Percentiles rank a stretch among this genome's conserved stretches.
phyloP scores from a whole-genome alignment of 2,329 filamentous ascomycete species.

The Penicillium sp. region DNA sequence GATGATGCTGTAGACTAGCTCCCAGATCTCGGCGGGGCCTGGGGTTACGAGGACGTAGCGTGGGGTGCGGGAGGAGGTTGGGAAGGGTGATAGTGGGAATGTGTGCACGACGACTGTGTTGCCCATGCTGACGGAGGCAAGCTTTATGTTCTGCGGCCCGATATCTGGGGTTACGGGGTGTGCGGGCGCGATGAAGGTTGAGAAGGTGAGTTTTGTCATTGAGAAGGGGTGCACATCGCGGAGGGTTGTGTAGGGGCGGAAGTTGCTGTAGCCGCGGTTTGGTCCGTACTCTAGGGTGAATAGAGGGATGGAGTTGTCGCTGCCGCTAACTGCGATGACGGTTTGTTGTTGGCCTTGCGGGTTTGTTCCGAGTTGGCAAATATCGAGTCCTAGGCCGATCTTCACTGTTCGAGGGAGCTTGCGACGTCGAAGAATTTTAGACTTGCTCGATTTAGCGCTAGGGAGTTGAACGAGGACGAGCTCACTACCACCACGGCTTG shows the following conservation, averaged over 20 bases:
- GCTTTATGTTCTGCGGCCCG: slow-evolving; percentile 63
- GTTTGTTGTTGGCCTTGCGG: slow-evolving; percentile 69
- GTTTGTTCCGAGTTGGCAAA: slow-evolving; percentile 63
- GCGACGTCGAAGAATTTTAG: slow-evolving; percentile 51
- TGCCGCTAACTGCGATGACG: slow-evolving; percentile 74
- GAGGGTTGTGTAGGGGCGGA: slow-evolving; percentile 53
- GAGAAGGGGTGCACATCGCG: slow-evolving; percentile 56
- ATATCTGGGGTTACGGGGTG: slow-evolving; percentile 49
- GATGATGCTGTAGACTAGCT: slow-evolving; percentile 56
- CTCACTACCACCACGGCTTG: slow-evolving; percentile 55
- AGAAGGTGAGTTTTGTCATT: slow-evolving; percentile 57
- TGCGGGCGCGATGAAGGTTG: slow-evolving; percentile 52
- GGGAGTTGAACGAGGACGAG: slow-evolving; percentile 48
- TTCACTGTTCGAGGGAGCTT: slow-evolving; percentile 67
- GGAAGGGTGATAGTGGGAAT: slow-evolving; percentile 61
- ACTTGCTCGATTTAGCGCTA: slow-evolving; percentile 29
- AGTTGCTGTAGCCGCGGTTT: slow-evolving; percentile 44
- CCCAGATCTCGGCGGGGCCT: slow-evolving; percentile 51
- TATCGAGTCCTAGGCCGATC: slow-evolving; percentile 74
- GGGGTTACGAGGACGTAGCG: slow-evolving; percentile 70
- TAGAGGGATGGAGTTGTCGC: slow-evolving; percentile 74
- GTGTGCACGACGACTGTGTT: slow-evolving; percentile 78
- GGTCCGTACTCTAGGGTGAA: slow-evolving; percentile 70
- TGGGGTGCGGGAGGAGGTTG: slow-evolving; percentile 47
- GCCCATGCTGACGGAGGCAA: slow-evolving; percentile 77